These are phyloP conservation scores for Epichloe gansuensis DNA, from an alignment of 2,329 filamentous ascomycete genomes.

Conservation along the genomic window DNA sequence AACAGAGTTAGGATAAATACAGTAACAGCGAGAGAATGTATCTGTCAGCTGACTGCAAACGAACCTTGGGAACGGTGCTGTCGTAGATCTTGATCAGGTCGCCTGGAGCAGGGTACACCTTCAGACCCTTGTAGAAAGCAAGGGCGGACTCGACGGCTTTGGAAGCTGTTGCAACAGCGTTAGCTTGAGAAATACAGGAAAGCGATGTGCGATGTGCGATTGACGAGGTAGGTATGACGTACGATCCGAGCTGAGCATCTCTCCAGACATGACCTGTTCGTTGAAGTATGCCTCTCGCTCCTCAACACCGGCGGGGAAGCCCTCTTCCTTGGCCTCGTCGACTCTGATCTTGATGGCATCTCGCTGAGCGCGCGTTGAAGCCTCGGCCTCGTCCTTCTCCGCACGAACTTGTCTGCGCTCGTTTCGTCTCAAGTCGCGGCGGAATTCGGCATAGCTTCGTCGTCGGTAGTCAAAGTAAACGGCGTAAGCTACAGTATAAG, in stretches of 20 bases:
- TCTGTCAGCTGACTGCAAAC: not conserved
- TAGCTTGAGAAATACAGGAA: not conserved
- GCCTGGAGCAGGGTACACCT: slow-evolving; percentile 89
- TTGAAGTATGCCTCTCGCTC: slow-evolving; percentile 96
- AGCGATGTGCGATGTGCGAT: not conserved
- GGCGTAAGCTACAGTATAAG: slow-evolving; percentile 39
- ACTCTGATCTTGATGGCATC: slow-evolving; percentile 64
- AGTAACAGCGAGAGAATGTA: not conserved
- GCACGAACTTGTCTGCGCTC: slow-evolving; percentile 58
- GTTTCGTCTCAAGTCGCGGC: slow-evolving; percentile 57
- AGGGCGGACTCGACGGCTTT: slow-evolving; percentile 72
- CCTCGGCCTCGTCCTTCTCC: slow-evolving; percentile 60
- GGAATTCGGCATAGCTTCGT: slow-evolving; percentile 51
- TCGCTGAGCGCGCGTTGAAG: slow-evolving; percentile 52
- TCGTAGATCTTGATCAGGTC: slow-evolving; percentile 96
- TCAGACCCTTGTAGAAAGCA: slow-evolving; percentile 95
- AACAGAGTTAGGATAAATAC: not conserved
- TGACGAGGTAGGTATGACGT: slow-evolving; percentile 13
- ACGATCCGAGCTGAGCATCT: slow-evolving; percentile 74
- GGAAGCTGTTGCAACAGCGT: slow-evolving; percentile 34
- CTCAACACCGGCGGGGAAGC: slow-evolving; percentile 80
- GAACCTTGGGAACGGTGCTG: slow-evolving; percentile 91
- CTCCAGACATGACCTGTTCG: slow-evolving; percentile 82
- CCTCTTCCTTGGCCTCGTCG: slow-evolving; percentile 74
- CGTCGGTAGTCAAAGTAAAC: slow-evolving; percentile 58